A percentile compares a stretch with the other conserved stretches of the same genome.
These are phyloP conservation scores for Pulveroboletus frians DNA, from an alignment of 768 basidiomycete species.

Conservation along the genomic window DNA sequence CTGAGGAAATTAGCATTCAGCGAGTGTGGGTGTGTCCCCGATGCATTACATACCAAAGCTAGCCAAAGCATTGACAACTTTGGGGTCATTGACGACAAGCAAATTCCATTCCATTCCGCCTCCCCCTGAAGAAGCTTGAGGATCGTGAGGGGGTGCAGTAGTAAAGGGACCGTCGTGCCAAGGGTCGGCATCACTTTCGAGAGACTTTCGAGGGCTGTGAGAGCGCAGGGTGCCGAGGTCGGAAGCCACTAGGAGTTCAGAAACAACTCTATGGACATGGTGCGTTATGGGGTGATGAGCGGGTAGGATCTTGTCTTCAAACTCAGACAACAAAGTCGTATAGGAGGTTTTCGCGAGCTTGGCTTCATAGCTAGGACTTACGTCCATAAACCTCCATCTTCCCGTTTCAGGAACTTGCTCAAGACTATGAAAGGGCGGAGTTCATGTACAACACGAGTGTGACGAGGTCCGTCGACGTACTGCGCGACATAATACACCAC, in stretches of 20 bases:
- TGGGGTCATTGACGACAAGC: conserved; percentile 69
- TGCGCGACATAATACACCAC: conserved; percentile 27
- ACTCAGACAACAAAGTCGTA: conserved; percentile 46
- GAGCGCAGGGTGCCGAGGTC: conserved; percentile 58
- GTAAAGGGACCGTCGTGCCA: conserved; percentile 22
- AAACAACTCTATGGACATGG: conserved; percentile 67
- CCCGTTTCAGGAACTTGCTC: conserved; percentile 86
- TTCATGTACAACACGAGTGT: background rate
- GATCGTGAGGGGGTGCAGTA: conserved; percentile 1
- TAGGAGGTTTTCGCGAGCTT: conserved; percentile 41
- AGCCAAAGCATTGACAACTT: conserved; percentile 74
- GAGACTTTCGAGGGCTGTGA: conserved; percentile 2
- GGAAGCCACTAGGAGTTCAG: conserved; percentile 62
- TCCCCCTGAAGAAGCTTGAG: conserved; percentile 11
- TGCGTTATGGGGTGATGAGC: conserved; percentile 57
- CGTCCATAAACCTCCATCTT: conserved; percentile 84
- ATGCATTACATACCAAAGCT: conserved; percentile 46
- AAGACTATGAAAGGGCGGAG: conserved; percentile 41
- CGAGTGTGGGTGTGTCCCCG: background rate
- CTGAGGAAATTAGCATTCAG: conserved; percentile 27
- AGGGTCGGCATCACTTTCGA: conserved; percentile 12
- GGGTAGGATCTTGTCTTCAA: conserved; percentile 53
- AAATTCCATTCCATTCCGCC: conserved; percentile 54
- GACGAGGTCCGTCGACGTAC: conserved; percentile 12
- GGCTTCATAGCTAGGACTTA: conserved; percentile 52